Conservation (phyloP, 768 basidiomycete genomes). For the Trametes cingulata region DNA sequence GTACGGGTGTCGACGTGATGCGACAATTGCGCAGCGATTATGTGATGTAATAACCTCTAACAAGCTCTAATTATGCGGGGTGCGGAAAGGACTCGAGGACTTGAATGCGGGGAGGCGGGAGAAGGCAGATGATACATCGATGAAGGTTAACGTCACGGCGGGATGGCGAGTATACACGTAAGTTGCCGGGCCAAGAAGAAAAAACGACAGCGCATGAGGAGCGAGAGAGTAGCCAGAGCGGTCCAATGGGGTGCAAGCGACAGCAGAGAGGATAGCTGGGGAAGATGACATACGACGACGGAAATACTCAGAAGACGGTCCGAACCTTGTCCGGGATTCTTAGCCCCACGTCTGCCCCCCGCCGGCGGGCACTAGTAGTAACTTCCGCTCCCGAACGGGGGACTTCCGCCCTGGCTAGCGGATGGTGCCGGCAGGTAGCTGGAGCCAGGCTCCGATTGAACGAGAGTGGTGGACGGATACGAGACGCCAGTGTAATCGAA, state of each 20-base stretch:
- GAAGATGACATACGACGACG: constrained; percentile 19
- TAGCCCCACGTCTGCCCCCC: constrained; percentile 7
- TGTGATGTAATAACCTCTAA: constrained; percentile 20
- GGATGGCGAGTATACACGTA: constrained; percentile 16
- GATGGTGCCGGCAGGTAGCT: constrained; percentile 19
- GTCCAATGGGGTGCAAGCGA: constrained; percentile 19
- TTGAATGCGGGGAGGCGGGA: constrained; percentile 8
- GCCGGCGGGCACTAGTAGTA: constrained; percentile 13
- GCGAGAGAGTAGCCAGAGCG: constrained; percentile 8
- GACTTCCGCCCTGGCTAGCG: constrained; percentile 15
- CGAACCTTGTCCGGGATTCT: constrained; percentile 16
- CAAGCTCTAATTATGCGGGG: constrained; percentile 18
- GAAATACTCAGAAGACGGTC: constrained; percentile 16
- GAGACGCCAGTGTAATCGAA: constrained; percentile 23
- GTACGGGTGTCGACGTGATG: constrained; percentile 18
- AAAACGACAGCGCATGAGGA: constrained; percentile 17
- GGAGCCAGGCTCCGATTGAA: constrained; percentile 13
- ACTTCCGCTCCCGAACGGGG: constrained; percentile 15
- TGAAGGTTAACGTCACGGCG: constrained; percentile 10
- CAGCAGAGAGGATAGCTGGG: constrained; percentile 7
- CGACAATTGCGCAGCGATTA: constrained; percentile 11
- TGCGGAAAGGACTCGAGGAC: constrained; percentile 15
- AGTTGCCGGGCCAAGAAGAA: constrained; percentile 22
- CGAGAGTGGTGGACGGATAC: constrained; percentile 18
- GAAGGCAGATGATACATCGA: constrained; percentile 18